Conservation (phyloP, 106 monocot species). For the Narthecium ossifragum region DNA sequence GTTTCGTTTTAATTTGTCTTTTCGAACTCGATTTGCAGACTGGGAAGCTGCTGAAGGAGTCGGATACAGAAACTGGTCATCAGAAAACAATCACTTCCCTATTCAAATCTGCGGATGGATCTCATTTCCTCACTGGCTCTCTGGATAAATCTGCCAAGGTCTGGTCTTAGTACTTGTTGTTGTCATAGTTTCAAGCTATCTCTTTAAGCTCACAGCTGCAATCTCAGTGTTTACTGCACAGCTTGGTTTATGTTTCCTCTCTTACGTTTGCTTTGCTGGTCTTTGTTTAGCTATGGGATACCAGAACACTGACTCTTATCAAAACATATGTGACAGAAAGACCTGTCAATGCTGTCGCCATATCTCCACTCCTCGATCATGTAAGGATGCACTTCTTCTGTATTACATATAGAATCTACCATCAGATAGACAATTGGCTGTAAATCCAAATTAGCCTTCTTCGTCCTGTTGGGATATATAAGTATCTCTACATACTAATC, state of each 20-base stretch:
- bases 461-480: too few relatives aligned
- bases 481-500: too few relatives aligned
- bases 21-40: conserved; percentile 38
- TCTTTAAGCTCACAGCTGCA: not conserved
- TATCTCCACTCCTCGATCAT: conserved; percentile 96
- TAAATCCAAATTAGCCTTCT: too few relatives aligned
- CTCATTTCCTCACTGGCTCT: conserved; percentile 90
- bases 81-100: conserved; percentile 70
- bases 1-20: too few relatives aligned
- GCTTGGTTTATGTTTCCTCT: not conserved
- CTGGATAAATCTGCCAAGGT: conserved; percentile 95
- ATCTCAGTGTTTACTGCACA: not conserved
- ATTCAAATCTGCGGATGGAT: conserved; percentile 76
- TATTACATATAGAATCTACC: too few relatives aligned
- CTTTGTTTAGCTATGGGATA: conserved; percentile 74
- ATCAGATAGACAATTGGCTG: too few relatives aligned
- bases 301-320: conserved; percentile 73
- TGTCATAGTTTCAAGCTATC: not conserved
- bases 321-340: conserved; percentile 77
- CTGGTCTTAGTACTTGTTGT: not conserved
- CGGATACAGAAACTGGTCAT: conserved; percentile 82
- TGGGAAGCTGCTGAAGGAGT: conserved; percentile 70
- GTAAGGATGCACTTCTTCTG: too few relatives aligned
- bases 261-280: conserved; percentile 9
- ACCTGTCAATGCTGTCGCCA: conserved; percentile 86